Conservation (phyloP, 2,329 filamentous ascomycete species). For the Neodidymelliopsis sp. region DNA sequence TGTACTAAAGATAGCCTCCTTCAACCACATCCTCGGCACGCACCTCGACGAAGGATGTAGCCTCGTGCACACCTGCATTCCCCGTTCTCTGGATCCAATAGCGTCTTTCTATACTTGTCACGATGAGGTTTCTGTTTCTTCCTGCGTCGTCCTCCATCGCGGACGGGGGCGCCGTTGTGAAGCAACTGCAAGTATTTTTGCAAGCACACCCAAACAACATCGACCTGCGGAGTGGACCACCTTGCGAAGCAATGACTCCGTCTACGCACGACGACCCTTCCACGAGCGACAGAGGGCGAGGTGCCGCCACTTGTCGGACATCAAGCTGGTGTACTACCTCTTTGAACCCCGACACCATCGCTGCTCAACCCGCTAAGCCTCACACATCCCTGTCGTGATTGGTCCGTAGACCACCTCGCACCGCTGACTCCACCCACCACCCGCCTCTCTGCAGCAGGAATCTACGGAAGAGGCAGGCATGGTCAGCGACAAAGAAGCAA, state of each 20-base stretch:
- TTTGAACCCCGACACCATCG: slow-evolving; percentile 16
- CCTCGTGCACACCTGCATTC: slow-evolving; percentile 12
- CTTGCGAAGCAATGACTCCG: not conserved
- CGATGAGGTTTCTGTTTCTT: not conserved
- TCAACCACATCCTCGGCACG: slow-evolving; percentile 7
- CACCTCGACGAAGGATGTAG: slow-evolving; percentile 1
- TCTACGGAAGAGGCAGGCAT: slow-evolving; percentile 3
- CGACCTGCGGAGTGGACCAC: slow-evolving; percentile 11
- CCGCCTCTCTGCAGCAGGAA: slow-evolving; percentile 1
- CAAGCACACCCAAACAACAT: not conserved
- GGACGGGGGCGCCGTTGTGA: not conserved
- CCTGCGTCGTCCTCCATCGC: not conserved
- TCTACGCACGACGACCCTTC: not conserved
- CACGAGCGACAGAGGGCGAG: not conserved
- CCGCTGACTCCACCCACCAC: slow-evolving; percentile 12
- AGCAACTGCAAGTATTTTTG: not conserved
- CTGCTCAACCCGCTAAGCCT: slow-evolving; percentile 15
- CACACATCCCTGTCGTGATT: slow-evolving; percentile 4
- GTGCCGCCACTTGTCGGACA: slow-evolving; percentile 14
- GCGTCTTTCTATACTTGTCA: slow-evolving; percentile 17
- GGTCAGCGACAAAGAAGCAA: slow-evolving; percentile 18
- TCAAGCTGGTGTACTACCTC: slow-evolving; percentile 9
- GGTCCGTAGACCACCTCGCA: slow-evolving; percentile 1
- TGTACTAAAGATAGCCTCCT: slow-evolving; percentile 19
- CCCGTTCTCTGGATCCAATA: slow-evolving; percentile 13